Evolutionary conservation across 2,329 filamentous ascomycete genomes (phyloP).

Genomic region (Plenodomus tracheiphilus): DNA sequence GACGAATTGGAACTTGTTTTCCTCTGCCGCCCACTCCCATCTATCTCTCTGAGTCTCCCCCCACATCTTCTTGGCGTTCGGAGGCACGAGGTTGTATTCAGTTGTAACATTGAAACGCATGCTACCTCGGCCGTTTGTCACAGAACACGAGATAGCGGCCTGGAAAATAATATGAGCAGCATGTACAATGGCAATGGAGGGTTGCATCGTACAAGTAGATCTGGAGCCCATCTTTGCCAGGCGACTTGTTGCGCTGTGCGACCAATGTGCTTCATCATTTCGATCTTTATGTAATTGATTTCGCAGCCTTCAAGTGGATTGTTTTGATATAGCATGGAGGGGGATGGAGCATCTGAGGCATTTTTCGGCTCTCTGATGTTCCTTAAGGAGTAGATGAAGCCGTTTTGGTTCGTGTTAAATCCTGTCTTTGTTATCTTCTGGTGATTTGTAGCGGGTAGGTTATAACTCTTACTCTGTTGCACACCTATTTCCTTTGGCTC

Average conservation of each 20-base stretch:
- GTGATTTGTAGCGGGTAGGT: no score
- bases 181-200: no score
- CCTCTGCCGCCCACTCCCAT: slow-evolving; percentile 1
- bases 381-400: slow-evolving; percentile 3
- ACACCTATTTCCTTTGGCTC: slow-evolving; percentile 3
- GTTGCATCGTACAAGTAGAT: background rate
- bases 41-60: background rate
- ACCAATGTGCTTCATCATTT: slow-evolving; percentile 1
- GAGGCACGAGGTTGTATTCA: slow-evolving; percentile 2
- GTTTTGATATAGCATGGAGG: slow-evolving; percentile 4
- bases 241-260: slow-evolving; percentile 3
- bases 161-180: no score
- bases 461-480: background rate
- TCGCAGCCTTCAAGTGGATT: slow-evolving; percentile 4
- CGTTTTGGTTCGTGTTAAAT: slow-evolving; percentile 4
- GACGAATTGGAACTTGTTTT: slow-evolving; percentile 3
- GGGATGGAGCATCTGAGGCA: background rate
- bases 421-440: background rate
- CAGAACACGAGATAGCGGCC: slow-evolving; percentile 2
- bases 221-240: slow-evolving; percentile 1
- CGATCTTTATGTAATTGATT: slow-evolving; percentile 5
- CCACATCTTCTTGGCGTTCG: background rate
- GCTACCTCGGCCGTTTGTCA: background rate
- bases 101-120: slow-evolving; percentile 1
- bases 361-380: background rate